These are phyloP conservation scores for Hanseniaspora pseudoguilliermondii DNA, from an alignment of 805 yeast species.

Conservation along the genomic window DNA sequence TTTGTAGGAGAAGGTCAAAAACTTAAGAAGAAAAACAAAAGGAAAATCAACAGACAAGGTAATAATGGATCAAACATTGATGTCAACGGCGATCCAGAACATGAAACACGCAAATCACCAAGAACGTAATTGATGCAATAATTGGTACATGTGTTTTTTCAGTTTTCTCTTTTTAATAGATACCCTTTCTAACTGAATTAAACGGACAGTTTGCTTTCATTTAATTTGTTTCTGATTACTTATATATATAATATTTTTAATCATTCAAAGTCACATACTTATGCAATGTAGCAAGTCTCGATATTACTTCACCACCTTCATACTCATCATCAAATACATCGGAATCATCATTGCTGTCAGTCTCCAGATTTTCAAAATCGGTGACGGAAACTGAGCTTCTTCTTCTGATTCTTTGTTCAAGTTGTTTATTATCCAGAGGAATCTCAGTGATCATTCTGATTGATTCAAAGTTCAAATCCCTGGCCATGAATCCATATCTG, in stretches of 20 bases:
- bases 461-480: conserved; percentile 34
- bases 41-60: conserved; percentile 47
- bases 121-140: not conserved
- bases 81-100: conserved; percentile 26
- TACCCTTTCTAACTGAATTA: too few relatives aligned
- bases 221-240: too few relatives aligned
- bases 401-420: conserved; percentile 10
- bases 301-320: conserved; percentile 14
- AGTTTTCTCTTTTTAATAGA: too few relatives aligned
- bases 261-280: conserved; percentile 9
- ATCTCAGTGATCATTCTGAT: conserved; percentile 32
- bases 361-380: not conserved
- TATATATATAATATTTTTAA: not conserved
- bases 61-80: conserved; percentile 55
- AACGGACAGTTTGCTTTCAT: not conserved
- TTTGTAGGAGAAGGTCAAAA: conserved; percentile 66
- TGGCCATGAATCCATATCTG: conserved; percentile 39
- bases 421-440: conserved; percentile 22
- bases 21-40: conserved; percentile 54
- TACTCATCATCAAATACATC: conserved; percentile 23
- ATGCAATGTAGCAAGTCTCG: conserved; percentile 10
- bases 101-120: conserved; percentile 5
- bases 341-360: not conserved
- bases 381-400: conserved; percentile 4
- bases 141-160: too few relatives aligned